phyloP scores from a whole-genome alignment of 2,329 filamentous ascomycete genomes.

The Talaromyces verruculosus region DNA sequence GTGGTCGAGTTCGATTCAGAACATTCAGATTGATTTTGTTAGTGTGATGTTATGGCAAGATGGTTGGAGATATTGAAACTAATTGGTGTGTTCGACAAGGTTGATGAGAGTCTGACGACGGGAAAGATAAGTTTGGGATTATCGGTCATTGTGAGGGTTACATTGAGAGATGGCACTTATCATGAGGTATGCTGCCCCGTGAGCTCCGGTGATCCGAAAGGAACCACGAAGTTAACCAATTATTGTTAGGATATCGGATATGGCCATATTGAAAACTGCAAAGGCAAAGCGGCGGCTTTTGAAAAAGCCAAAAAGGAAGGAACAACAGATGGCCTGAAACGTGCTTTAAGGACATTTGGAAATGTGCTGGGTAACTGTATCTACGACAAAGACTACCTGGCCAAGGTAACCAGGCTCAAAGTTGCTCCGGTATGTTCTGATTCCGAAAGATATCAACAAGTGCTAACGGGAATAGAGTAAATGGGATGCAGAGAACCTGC shows the following conservation, averaged over 20 bases:
- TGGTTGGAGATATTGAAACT: neutral
- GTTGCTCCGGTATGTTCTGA: conserved; percentile 56
- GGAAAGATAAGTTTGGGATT: conserved; percentile 80
- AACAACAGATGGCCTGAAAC: conserved; percentile 89
- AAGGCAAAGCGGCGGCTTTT: conserved; percentile 91
- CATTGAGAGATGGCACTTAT: conserved; percentile 87
- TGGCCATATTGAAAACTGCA: conserved; percentile 92
- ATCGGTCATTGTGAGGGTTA: conserved; percentile 87
- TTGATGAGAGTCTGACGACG: conserved; percentile 78
- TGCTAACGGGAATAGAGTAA: conserved; percentile 50
- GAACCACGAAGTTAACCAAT: neutral
- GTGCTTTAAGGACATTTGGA: conserved; percentile 85
- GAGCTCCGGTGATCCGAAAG: no score
- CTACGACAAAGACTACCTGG: conserved; percentile 92
- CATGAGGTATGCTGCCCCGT: conserved; percentile 61
- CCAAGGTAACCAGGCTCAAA: conserved; percentile 88
- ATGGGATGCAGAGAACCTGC: conserved; percentile 76
- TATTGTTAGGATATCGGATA: conserved; percentile 76
- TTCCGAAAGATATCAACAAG: neutral
- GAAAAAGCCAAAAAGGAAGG: conserved; percentile 99
- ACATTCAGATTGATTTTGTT: conserved; percentile 90
- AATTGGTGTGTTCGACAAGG: conserved; percentile 36
- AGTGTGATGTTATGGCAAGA: conserved; percentile 26
- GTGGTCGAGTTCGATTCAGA: conserved; percentile 94
- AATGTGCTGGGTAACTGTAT: conserved; percentile 98